These are phyloP conservation scores for Heterobasidion occidentale DNA, from an alignment of 1,284 basidiomycete genomes.

Conservation along the genomic window DNA sequence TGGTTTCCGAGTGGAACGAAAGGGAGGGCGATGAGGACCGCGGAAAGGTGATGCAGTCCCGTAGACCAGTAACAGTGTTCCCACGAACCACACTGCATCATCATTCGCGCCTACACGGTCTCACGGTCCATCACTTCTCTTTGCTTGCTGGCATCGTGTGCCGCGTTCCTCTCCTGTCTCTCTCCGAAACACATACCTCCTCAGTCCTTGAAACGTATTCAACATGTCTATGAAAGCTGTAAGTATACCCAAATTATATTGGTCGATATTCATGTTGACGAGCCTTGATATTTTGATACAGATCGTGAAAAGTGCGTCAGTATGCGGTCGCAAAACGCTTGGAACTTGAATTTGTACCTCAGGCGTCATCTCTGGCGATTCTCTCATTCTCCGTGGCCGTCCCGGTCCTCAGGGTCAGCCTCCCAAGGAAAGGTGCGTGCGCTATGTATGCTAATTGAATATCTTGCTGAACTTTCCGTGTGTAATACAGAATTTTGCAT, in stretches of 20 bases:
- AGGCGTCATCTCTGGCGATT: constrained; percentile 89
- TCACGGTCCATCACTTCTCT: not conserved
- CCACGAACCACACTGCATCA: not conserved
- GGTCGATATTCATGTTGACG: constrained; percentile 13
- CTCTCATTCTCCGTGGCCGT: constrained; percentile 73
- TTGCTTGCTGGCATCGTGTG: not conserved
- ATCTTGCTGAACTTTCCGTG: constrained; percentile 1
- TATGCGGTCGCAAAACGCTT: not conserved
- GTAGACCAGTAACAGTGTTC: not conserved
- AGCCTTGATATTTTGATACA: not conserved
- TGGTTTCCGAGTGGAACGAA: constrained; percentile 22
- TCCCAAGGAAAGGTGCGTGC: constrained; percentile 75
- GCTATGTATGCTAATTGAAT: not conserved
- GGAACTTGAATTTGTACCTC: constrained; percentile 13
- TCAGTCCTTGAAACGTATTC: not conserved
- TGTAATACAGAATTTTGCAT: constrained; percentile 63
- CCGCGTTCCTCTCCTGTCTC: not conserved
- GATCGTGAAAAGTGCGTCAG: constrained; percentile 15
- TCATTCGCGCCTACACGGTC: not conserved
- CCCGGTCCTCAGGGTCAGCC: constrained; percentile 75
- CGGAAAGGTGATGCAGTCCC: no score
- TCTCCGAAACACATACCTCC: not conserved
- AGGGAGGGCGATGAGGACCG: not conserved
- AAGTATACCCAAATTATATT: constrained; percentile 18
- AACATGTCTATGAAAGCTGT: constrained; percentile 67